Conservation (phyloP, 306 rosid genomes). For the Prunus fruticosa region DNA sequence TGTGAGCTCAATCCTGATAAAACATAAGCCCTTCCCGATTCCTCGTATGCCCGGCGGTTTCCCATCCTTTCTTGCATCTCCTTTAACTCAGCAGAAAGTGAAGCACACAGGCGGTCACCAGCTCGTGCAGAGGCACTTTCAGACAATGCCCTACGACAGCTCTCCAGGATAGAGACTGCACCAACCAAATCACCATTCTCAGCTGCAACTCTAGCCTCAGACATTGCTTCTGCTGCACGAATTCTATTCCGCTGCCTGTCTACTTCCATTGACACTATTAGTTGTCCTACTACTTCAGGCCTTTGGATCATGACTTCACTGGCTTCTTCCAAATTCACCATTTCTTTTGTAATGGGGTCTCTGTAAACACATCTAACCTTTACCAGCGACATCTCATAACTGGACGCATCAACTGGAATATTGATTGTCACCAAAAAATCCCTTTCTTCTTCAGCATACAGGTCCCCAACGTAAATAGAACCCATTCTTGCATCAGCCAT, state of each 20-base stretch:
- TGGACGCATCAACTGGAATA: conserved; percentile 59
- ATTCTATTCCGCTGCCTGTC: conserved; percentile 79
- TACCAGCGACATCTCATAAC: conserved; percentile 59
- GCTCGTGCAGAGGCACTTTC: conserved; percentile 60
- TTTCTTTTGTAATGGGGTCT: conserved; percentile 70
- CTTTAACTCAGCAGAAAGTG: conserved; percentile 73
- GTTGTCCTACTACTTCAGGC: conserved; percentile 47
- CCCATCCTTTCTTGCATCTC: conserved; percentile 98
- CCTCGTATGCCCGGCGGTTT: conserved; percentile 62
- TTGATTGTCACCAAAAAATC: conserved; percentile 70
- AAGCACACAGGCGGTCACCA: conserved; percentile 56
- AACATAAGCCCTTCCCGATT: conserved; percentile 88
- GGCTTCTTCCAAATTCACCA: conserved; percentile 37
- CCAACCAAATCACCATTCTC: conserved; percentile 63
- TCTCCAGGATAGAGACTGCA: conserved; percentile 71
- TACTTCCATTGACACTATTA: conserved; percentile 64
- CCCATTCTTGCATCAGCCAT: conserved; percentile 53
- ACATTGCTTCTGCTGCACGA: conserved; percentile 68
- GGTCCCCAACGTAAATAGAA: conserved; percentile 64
- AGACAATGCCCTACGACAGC: conserved; percentile 46
- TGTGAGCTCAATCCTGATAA: conserved; percentile 90
- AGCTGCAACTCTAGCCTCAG: conserved; percentile 69
- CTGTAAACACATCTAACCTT: conserved; percentile 50
- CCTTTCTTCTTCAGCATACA: conserved; percentile 94
- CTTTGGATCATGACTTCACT: conserved; percentile 71